phyloP scores from a whole-genome alignment of 2,329 filamentous ascomycete species.

The Trichoderma pleuroti region DNA sequence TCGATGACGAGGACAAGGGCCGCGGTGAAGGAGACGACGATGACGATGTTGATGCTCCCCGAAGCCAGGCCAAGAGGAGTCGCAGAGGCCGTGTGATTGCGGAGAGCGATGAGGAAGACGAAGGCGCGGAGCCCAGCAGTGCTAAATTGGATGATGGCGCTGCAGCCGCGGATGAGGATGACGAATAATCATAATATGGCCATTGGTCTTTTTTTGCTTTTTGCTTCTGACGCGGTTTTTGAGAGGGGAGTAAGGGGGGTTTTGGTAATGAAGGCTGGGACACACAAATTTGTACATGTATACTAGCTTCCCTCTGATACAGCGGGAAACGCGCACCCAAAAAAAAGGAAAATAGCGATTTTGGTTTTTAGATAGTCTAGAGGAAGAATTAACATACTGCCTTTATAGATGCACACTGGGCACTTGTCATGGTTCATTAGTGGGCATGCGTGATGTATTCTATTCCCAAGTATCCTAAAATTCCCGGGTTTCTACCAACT shows the following conservation, averaged over 20 bases:
- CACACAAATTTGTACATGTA: constrained; percentile 15
- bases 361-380: not conserved
- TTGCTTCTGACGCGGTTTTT: not conserved
- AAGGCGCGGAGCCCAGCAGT: constrained; percentile 30
- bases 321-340: not conserved
- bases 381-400: not conserved
- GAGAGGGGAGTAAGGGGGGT: not conserved
- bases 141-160: constrained; percentile 40
- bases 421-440: not conserved
- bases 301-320: not conserved
- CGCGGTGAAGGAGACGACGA: constrained; percentile 48
- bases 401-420: not conserved
- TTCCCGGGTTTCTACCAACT: not conserved
- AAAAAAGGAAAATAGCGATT: constrained; percentile 1
- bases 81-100: constrained; percentile 49
- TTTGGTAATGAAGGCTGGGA: not conserved
- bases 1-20: constrained; percentile 42
- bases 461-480: not conserved
- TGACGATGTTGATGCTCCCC: constrained; percentile 42
- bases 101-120: constrained; percentile 54
- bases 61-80: constrained; percentile 44
- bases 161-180: constrained; percentile 23
- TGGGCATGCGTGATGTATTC: constrained; percentile 1
- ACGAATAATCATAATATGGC: constrained; percentile 16
- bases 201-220: too few relatives aligned